Conservation (phyloP, 306 rosid species). For the Hippophae gyantsensis region DNA sequence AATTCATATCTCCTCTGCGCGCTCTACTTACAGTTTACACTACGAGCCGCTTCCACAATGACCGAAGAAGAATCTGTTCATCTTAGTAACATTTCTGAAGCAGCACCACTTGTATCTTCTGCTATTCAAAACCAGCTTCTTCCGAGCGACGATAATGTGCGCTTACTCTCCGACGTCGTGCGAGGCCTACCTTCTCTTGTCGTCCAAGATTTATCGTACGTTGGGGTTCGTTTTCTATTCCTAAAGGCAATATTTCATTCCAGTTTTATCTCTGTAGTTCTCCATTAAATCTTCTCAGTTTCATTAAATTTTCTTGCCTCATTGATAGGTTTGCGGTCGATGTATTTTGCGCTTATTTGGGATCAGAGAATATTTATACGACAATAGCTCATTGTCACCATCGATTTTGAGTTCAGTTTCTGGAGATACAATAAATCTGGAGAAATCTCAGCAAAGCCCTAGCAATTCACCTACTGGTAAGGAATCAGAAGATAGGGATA, state of each 20-base stretch:
- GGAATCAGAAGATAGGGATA: conserved; percentile 15
- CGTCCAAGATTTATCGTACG: conserved; percentile 36
- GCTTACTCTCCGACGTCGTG: conserved; percentile 20
- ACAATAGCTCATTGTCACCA: conserved; percentile 17
- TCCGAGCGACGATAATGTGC: conserved; percentile 4
- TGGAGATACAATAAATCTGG: conserved; percentile 21
- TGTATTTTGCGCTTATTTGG: conserved; percentile 71
- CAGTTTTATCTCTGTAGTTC: not conserved
- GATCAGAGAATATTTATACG: conserved; percentile 26
- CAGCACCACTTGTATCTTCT: too few species aligned
- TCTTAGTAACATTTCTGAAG: too few species aligned
- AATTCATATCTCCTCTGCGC: too few species aligned
- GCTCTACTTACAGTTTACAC: too few species aligned
- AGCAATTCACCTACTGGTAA: conserved; percentile 3
- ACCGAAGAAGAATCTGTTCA: too few species aligned
- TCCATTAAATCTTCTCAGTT: not conserved
- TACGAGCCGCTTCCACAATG: too few species aligned
- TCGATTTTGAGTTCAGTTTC: conserved; percentile 27
- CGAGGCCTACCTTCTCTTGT: conserved; percentile 40
- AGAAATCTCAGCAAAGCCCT: conserved; percentile 11
- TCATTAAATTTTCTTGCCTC: not conserved
- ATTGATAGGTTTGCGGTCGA: conserved; percentile 49
- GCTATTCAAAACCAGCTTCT: not conserved
- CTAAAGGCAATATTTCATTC: not conserved
- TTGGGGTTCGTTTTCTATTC: conserved; percentile 32